Base-by-base conservation (phyloP, 768 basidiomycete species). In the Lentinula edodes region DNA sequence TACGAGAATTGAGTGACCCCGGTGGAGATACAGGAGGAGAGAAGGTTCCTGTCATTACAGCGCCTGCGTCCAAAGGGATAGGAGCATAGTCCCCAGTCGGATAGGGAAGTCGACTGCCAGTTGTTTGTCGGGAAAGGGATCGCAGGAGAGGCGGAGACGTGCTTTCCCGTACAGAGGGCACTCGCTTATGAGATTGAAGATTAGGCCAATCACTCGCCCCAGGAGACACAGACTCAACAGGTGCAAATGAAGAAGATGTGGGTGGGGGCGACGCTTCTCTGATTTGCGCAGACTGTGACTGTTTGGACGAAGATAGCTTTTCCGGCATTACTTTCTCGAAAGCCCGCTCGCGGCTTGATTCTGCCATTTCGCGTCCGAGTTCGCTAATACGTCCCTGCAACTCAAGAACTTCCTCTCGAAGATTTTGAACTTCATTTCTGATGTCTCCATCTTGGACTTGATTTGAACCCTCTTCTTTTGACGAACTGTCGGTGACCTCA, bases 41-140 rank as follows among this genome's bases (percentile, higher is more conserved):
- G 20, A 56, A 56, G 28, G 55, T 56, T 15, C 55, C 55, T 23
- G 55, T 45, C 32, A 43, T 41, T 28, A 54, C 53, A 54, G 39
- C 38, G 34, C 46, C 46, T 28, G 46, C 34, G 13, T 39, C 58
- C 45, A 45, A 34, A 46, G 2, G 83, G 79, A 12, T 83, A 77
- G 0, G 83, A 77, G 2, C 80, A 82, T 94, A 93, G 66, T 94
- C 92, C 3, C 91, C 92, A 2, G 87, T 86, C 16, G 91, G 91
- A 64, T 93, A 93, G 23, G 91, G 90, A 15, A 92, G 75, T 39
- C 90, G 83, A 38, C 84, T 86, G 64, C 5, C 59, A 13, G 59
- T 60, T 51, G 41, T 52, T 35, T 60, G 59, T 39, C 59, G 32
- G 36, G 59, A 52, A 7, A 60, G 39, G 23, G 59, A 42, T n/a